phyloP scores from a whole-genome alignment of 106 monocot genomes.

The Phalaenopsis aphrodite region DNA sequence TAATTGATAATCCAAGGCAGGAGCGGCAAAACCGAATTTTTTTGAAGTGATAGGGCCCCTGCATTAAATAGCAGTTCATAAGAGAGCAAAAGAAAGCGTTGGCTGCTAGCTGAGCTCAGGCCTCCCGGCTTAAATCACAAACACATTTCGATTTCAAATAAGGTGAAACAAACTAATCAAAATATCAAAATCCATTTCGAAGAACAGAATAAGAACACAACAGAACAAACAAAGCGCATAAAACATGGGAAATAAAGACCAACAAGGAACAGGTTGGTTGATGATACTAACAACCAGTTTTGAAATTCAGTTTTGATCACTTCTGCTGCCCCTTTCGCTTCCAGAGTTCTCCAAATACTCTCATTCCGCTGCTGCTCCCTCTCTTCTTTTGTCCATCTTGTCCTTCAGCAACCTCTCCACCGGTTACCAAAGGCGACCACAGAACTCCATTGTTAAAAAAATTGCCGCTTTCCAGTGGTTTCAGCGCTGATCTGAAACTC shows the following conservation, averaged over 20 bases:
- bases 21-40: neutral
- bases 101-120: neutral
- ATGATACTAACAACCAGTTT: neutral
- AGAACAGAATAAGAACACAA: neutral
- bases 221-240: neutral
- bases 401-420: neutral
- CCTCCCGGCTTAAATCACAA: neutral
- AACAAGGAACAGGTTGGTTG: neutral
- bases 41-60: neutral
- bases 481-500: neutral
- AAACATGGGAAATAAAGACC: neutral
- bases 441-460: neutral
- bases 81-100: neutral
- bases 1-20: neutral
- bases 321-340: constrained; percentile 5
- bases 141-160: neutral
- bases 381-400: neutral
- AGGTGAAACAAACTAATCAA: neutral
- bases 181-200: neutral
- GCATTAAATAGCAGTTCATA: neutral
- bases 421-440: neutral
- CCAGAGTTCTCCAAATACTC: neutral
- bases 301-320: neutral
- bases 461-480: neutral
- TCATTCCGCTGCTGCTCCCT: neutral